phyloP scores from a whole-genome alignment of 352 stramenopile genomes.

The Phytophthora sp. region DNA sequence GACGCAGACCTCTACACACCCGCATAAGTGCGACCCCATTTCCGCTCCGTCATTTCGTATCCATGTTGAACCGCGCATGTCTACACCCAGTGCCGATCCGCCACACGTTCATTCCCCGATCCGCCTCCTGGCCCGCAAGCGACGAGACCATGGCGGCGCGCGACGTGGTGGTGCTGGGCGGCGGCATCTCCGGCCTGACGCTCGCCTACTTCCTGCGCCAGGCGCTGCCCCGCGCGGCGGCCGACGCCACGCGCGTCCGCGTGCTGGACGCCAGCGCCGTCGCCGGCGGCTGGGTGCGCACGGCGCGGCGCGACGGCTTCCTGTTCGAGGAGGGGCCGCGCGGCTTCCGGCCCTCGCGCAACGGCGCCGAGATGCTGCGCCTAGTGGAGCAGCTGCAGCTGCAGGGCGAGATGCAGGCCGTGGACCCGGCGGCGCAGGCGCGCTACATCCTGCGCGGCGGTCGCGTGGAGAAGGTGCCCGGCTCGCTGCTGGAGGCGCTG shows the following conservation, averaged over 20 bases:
- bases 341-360: conserved; percentile 85
- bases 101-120: background rate
- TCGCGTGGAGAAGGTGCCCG: conserved; percentile 78
- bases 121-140: too few relatives aligned
- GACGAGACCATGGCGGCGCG: conserved; percentile 17
- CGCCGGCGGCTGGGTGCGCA: conserved; percentile 78
- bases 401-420: conserved; percentile 64
- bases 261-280: conserved; percentile 65
- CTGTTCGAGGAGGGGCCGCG: conserved; percentile 86
- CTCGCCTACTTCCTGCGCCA: conserved; percentile 81
- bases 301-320: conserved; percentile 58
- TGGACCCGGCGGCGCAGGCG: conserved; percentile 62
- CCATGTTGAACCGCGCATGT: conserved; percentile 27
- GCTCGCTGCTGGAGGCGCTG: conserved; percentile 58
- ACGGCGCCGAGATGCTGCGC: conserved; percentile 84
- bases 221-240: conserved; percentile 34
- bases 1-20: too few relatives aligned
- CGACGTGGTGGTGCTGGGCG: conserved; percentile 83
- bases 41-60: background rate
- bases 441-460: conserved; percentile 82
- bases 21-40: too few relatives aligned
- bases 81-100: conserved; percentile 21
- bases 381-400: conserved; percentile 83
- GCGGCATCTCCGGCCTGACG: conserved; percentile 81
- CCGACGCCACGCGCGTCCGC: conserved; percentile 55